Evolutionary conservation across 139 green algal genomes (phyloP).

Genomic region (Microglena sp.): DNA sequence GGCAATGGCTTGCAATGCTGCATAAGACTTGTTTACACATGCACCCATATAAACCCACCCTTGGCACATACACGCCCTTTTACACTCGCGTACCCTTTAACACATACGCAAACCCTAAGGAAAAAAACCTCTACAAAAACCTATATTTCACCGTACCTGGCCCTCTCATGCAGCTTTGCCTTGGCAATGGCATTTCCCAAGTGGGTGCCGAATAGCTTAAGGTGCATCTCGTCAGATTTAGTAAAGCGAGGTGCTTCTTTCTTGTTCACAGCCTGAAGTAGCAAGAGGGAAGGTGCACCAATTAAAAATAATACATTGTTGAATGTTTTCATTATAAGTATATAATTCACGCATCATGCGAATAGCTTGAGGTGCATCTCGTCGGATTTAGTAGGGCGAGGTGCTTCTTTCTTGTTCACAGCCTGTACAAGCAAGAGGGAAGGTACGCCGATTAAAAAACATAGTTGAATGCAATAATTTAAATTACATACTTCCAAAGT

Average conservation of each 20-base stretch:
- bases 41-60: constrained; percentile 8
- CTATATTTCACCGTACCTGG: constrained; percentile 17
- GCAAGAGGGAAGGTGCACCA: neutral
- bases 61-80: constrained; percentile 39
- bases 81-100: constrained; percentile 21
- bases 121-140: neutral
- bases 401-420: constrained; percentile 46
- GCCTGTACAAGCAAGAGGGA: constrained; percentile 25
- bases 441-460: too few species aligned
- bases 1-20: neutral
- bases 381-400: constrained; percentile 36
- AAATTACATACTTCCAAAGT: too few species aligned
- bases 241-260: constrained; percentile 32
- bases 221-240: constrained; percentile 36
- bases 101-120: neutral
- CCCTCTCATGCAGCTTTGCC: constrained; percentile 39
- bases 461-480: too few species aligned
- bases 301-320: too few species aligned
- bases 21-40: neutral
- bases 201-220: constrained; percentile 53
- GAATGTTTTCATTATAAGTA: too few species aligned
- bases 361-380: constrained; percentile 51
- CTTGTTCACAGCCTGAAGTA: constrained; percentile 56
- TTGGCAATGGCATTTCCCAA: constrained; percentile 56
- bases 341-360: too few species aligned